Percentiles rank a stretch among this genome's conserved stretches.
Evolutionary conservation across 441 rosid genomes (phyloP).

Genomic region (Manihot esculenta): DNA sequence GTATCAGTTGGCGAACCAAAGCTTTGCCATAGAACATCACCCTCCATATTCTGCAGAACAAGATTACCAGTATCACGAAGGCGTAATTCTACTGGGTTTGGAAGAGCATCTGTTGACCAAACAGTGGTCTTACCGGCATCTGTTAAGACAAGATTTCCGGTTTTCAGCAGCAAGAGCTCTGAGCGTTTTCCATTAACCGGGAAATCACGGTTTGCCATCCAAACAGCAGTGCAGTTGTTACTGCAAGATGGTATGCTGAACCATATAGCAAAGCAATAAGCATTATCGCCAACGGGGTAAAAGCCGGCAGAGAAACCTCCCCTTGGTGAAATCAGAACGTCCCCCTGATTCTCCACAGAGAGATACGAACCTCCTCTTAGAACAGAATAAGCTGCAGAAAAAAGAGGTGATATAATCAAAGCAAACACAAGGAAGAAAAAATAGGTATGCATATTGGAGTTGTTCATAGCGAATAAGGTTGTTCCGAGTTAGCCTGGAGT

Average conservation of each 20-base stretch:
- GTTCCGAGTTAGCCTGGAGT: not conserved
- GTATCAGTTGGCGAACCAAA: slow-evolving; percentile 28
- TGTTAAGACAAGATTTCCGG: slow-evolving; percentile 19
- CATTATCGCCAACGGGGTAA: slow-evolving; percentile 23
- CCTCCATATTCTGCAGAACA: not conserved
- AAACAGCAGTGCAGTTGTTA: slow-evolving; percentile 11
- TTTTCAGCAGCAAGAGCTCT: slow-evolving; percentile 9
- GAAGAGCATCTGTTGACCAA: slow-evolving; percentile 17
- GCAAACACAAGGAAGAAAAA: not conserved
- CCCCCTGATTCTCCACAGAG: slow-evolving; percentile 16
- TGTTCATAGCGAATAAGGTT: no score
- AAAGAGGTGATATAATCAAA: not conserved
- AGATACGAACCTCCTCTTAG: slow-evolving; percentile 14
- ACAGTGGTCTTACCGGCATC: slow-evolving; percentile 22
- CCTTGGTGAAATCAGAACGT: slow-evolving; percentile 16
- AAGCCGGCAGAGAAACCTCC: slow-evolving; percentile 24
- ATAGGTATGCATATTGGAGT: not conserved
- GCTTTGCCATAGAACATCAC: slow-evolving; percentile 23
- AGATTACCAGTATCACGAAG: slow-evolving; percentile 26
- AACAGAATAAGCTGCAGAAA: not conserved
- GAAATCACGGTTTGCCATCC: slow-evolving; percentile 31
- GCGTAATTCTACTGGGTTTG: not conserved
- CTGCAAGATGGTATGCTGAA: slow-evolving; percentile 23
- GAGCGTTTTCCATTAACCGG: slow-evolving; percentile 28
- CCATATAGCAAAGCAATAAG: slow-evolving; percentile 27